Evolutionary conservation across 805 yeast genomes (phyloP), one percentile per base, ranked within the genome.

Genomic region (Candida boleticola): DNA sequence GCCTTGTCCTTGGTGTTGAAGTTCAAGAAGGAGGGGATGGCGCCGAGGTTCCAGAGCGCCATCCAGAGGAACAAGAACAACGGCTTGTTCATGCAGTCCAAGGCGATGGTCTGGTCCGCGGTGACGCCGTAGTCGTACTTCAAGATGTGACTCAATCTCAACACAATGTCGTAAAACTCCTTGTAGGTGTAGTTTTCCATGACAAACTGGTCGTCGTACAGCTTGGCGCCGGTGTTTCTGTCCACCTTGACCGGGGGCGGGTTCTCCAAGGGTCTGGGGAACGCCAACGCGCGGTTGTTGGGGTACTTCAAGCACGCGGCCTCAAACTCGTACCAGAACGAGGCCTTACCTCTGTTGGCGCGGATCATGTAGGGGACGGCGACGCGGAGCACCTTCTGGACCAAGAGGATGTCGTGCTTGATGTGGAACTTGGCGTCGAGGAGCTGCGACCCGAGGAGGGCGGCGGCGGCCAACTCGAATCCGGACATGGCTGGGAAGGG

Each of bases 1-100:
- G 96, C 85, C 39, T 74, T 73, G 20, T 88, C 89, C 40, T 74
- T 71, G 37, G 84, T 73, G 60, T 89, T 90, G 66, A 82, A 87
- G 65, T 90, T 90, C 54, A 92, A 66, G 52, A 92, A 85, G 0
- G 96, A 89, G 0, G 97, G 97, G 6, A 74, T 62, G 1, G 96
- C 96, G 33, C 97, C 97, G 41, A 90, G 72, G 54, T 88, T 86
- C 97, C 97, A 90, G 37, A 85, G 64, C 0, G 96, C 85, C 41
- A 86, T 73, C 95, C 96, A 87, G 31, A 85, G 58, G 41, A 89
- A 73, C 13, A 90, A 63, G 53, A 86, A 87, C 47, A 89, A 67
- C 2, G 96, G 96, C 57, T 85, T 88, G 63, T 90, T 90, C 55
- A 86, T 83, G 56, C 80, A 84, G 54, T 83, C 83, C 34, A 92